These are phyloP conservation scores for Leptodontidium sp. DNA, from an alignment of 2,329 filamentous ascomycete genomes.

Conservation along the genomic window DNA sequence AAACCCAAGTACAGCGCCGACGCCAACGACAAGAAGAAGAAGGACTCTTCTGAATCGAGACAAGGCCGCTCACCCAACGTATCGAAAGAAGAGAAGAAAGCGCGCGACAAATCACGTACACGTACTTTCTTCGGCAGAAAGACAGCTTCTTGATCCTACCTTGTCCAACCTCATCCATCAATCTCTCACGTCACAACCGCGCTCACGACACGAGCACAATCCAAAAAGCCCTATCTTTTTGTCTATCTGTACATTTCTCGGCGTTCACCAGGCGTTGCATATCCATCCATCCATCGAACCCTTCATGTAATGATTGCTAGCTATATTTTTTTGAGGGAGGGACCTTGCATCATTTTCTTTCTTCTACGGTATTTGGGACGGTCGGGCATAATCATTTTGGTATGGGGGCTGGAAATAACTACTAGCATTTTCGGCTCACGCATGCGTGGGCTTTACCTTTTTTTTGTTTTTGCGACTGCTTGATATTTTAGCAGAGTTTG, in stretches of 20 bases:
- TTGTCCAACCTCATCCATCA: not conserved
- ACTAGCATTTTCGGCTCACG: not conserved
- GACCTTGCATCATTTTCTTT: not conserved
- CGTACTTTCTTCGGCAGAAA: slow-evolving; percentile 73
- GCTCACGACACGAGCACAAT: not conserved
- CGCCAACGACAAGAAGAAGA: slow-evolving; percentile 42
- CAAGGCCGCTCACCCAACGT: slow-evolving; percentile 40
- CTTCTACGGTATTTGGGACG: not conserved
- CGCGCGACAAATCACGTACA: slow-evolving; percentile 78
- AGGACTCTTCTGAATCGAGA: slow-evolving; percentile 51
- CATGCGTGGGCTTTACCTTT: not conserved
- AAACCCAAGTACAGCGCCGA: slow-evolving; percentile 91
- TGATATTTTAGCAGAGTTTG: not conserved
- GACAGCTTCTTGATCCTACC: not conserved
- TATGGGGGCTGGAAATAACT: not conserved
- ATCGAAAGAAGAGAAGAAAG: slow-evolving; percentile 61
- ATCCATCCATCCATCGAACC: slow-evolving; percentile 1
- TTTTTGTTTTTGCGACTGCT: not conserved
- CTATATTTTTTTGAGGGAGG: not conserved
- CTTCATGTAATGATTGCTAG: slow-evolving; percentile 18
- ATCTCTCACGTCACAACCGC: too few species aligned
- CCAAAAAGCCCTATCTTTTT: slow-evolving; percentile 1
- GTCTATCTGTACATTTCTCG: slow-evolving; percentile 3
- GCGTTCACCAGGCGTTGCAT: slow-evolving; percentile 11
- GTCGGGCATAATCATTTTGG: slow-evolving; percentile 1